Evolutionary conservation across 2,329 filamentous ascomycete genomes (phyloP), one percentile per base, ranked within the genome.

Genomic region (Chrysoporthe austroafricana): DNA sequence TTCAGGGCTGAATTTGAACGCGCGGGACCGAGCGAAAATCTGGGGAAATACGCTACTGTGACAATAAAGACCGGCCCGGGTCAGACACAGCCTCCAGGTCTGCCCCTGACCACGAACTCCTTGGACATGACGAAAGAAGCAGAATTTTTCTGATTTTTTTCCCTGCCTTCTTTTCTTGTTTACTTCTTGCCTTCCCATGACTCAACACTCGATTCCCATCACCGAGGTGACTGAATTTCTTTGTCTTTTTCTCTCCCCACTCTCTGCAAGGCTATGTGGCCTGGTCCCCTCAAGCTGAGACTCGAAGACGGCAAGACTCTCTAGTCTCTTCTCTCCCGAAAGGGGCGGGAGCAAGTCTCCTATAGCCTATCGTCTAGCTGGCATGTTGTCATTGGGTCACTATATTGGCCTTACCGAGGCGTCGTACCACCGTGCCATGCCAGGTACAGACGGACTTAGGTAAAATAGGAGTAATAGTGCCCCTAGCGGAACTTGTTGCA

Each of bases 41-140:
- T 54, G 67, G 67, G 67, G 67, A 66, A 69, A 26, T 59, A n/a
- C 50, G 50, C 62, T 63, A 63, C 44, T 36, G 60, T 21, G 13
- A 36, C 48, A 54, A 42, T 14, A n/a, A 59, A 43, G n/a, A 39
- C 21, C n/a, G 39, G 39, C 21, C 21, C 14, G 39, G 57, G 54
- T n/a, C 62, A 57, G 46, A 48, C 39, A 43, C 44, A 32, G 43
- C 18, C 32, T 44, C 66, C 21, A 57, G 63, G 63, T 34, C 65
- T 58, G 48, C 62, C 58, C 58, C 42, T 58, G 57, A 18, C 13
- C 21, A 36, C 18, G 42, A 44, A 43, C 43, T 43, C 50, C 36
- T 44, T 32, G 50, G 16, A 26, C 14, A 59, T 68, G 58, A 61
- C 58, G 50, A 52, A 43, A 39, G 39, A 44, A 62, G 50, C 18